Evolutionary conservation across 129 eudicot species (phyloP).

Genomic region (Solidago caesia): DNA sequence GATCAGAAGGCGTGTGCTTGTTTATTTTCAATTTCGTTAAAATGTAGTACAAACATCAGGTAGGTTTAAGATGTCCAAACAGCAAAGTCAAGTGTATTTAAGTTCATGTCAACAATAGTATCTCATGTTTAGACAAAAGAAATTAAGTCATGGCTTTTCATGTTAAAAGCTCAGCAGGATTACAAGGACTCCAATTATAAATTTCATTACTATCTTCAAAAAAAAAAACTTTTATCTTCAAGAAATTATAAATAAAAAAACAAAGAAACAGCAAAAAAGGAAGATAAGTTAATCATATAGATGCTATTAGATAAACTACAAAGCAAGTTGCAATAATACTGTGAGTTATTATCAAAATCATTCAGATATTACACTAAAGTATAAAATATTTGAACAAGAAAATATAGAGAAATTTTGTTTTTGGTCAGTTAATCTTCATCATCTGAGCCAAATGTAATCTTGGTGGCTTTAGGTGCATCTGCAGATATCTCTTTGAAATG

Average conservation of each 20-base stretch:
- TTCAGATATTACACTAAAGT: conserved; percentile 14
- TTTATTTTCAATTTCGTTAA: too few relatives aligned
- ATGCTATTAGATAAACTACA: not conserved
- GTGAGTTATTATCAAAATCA: conserved; percentile 13
- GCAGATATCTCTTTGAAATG: conserved; percentile 91
- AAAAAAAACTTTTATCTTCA: not conserved
- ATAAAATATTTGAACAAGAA: not conserved
- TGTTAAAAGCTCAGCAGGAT: too few relatives aligned
- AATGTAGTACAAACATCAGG: too few relatives aligned
- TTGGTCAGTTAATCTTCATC: conserved; percentile 59
- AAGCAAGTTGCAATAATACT: not conserved
- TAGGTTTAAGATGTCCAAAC: too few relatives aligned
- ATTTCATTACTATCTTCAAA: too few relatives aligned
- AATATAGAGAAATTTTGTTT: not conserved
- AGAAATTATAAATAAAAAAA: not conserved
- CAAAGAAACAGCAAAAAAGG: not conserved
- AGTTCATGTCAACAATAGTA: too few relatives aligned
- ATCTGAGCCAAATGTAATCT: conserved; percentile 69
- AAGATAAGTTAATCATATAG: conserved; percentile 12
- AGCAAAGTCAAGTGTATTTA: too few relatives aligned
- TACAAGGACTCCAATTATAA: too few relatives aligned
- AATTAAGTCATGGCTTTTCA: too few relatives aligned
- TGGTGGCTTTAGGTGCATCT: conserved; percentile 94
- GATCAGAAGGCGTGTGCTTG: too few relatives aligned
- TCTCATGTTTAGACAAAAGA: too few relatives aligned